Percentiles rank a stretch among this genome's conserved stretches.
Evolutionary conservation across 2,329 filamentous ascomycete genomes (phyloP).

Genomic region (Immersiporthe knoxdaviesiana): DNA sequence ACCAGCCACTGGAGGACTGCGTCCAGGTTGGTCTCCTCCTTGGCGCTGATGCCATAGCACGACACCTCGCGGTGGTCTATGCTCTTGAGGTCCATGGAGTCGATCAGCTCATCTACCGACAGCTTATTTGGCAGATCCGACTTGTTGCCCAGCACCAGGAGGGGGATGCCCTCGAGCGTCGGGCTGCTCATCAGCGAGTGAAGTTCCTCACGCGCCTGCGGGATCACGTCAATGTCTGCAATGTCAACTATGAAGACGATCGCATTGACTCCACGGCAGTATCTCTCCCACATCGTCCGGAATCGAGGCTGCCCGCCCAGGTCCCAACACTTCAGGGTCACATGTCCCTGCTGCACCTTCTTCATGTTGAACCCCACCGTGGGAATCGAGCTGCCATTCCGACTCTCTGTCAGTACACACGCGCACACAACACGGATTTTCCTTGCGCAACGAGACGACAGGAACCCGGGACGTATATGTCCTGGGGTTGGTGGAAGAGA

Average conservation of each 20-base stretch:
- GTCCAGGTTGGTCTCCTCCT: slow-evolving; percentile 98
- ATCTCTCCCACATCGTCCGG: slow-evolving; percentile 98
- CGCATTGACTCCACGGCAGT: slow-evolving; percentile 95
- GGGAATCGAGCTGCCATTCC: slow-evolving; percentile 81
- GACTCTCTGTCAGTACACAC: slow-evolving; percentile 31
- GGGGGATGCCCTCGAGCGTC: slow-evolving; percentile 83
- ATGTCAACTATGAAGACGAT: slow-evolving; percentile 99
- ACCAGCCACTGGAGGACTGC: slow-evolving; percentile 97
- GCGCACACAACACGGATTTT: slow-evolving; percentile 41
- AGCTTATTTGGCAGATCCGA: slow-evolving; percentile 91
- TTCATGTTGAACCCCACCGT: slow-evolving; percentile 99
- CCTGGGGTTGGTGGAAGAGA: slow-evolving; percentile 29
- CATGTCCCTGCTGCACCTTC: slow-evolving; percentile 94
- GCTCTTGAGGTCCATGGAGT: slow-evolving; percentile 84
- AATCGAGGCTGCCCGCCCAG: slow-evolving; percentile 95
- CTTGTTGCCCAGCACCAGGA: slow-evolving; percentile 96
- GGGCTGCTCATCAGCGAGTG: slow-evolving; percentile 86
- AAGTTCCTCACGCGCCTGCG: slow-evolving; percentile 88
- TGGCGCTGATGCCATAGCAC: slow-evolving; percentile 98
- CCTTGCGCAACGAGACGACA: slow-evolving; percentile 29
- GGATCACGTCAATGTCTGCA: slow-evolving; percentile 78
- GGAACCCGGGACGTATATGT: slow-evolving; percentile 22
- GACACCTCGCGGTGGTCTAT: slow-evolving; percentile 93
- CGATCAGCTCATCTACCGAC: slow-evolving; percentile 93
- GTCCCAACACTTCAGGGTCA: slow-evolving; percentile 99